phyloP scores from a whole-genome alignment of 2,329 filamentous ascomycete genomes.

The Arthroderma sp. region DNA sequence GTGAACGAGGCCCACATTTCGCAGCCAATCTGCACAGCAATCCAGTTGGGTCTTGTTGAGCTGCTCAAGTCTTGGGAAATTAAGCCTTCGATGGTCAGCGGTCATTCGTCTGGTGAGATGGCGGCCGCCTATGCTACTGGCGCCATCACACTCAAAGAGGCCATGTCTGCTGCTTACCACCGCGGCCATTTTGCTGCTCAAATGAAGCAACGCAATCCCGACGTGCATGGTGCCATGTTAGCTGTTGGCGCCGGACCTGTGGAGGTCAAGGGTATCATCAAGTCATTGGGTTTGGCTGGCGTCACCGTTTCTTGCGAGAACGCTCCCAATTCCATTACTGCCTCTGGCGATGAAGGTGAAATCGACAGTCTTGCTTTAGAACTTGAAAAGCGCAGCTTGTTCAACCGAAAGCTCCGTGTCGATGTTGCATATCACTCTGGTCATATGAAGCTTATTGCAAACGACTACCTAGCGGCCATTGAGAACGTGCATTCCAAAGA shows the following conservation, averaged over 20 bases:
- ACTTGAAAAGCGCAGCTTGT: constrained; percentile 11
- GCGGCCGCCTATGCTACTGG: constrained; percentile 18
- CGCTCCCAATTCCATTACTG: constrained; percentile 26
- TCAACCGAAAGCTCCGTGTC: constrained; percentile 14
- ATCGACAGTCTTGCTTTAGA: constrained; percentile 17
- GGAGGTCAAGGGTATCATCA: constrained; percentile 7
- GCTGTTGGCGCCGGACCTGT: constrained; percentile 9
- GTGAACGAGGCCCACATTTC: constrained; percentile 14
- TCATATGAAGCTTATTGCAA: constrained; percentile 16
- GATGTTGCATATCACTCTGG: constrained; percentile 21
- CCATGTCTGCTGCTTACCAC: constrained; percentile 15
- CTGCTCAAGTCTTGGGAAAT: constrained; percentile 14
- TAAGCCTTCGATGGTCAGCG: constrained; percentile 13
- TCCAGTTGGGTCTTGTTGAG: constrained; percentile 19
- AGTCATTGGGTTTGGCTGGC: constrained; percentile 5
- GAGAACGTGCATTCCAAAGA: not conserved
- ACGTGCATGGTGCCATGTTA: constrained; percentile 12
- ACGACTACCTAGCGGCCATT: constrained; percentile 7
- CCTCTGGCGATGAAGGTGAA: constrained; percentile 25
- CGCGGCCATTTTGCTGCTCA: constrained; percentile 11
- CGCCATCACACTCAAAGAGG: constrained; percentile 8
- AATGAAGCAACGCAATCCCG: not conserved
- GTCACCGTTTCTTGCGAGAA: constrained; percentile 30
- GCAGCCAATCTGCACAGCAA: constrained; percentile 19
- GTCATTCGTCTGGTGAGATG: constrained; percentile 21